A percentile compares a stretch with the other conserved stretches of the same genome.
phyloP scores from a whole-genome alignment of 2,329 filamentous ascomycete genomes.

The Pezicula neosporulosa region DNA sequence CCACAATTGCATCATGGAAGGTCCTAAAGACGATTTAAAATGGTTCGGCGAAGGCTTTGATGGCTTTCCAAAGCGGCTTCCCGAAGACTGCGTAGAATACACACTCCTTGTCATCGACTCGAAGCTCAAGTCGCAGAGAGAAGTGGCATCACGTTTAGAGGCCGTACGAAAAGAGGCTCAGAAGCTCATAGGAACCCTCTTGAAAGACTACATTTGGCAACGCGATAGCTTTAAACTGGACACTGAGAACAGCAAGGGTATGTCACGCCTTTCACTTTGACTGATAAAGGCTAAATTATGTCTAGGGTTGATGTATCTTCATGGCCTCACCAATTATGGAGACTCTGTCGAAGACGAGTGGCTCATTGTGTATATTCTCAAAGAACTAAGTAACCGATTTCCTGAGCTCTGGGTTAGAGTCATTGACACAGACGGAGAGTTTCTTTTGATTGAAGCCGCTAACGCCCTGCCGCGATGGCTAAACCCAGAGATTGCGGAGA shows the following conservation, averaged over 20 bases:
- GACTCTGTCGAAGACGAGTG: conserved; percentile 97
- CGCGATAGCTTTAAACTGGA: conserved; percentile 68
- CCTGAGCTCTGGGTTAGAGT: conserved; percentile 77
- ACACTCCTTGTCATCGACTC: conserved; percentile 68
- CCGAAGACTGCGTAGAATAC: conserved; percentile 86
- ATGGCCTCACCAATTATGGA: conserved; percentile 80
- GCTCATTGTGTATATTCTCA: conserved; percentile 87
- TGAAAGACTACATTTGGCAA: conserved; percentile 95
- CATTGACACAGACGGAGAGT: conserved; percentile 89
- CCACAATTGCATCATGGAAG: conserved; percentile 25
- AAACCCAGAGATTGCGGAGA: conserved; percentile 82
- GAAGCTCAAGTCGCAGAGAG: conserved; percentile 46
- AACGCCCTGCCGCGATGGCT: conserved; percentile 86
- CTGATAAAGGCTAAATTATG: conserved; percentile 2
- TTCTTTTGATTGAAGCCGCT: conserved; percentile 90
- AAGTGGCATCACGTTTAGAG: conserved; percentile 64
- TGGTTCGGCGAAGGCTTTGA: conserved; percentile 63
- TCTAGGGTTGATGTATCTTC: conserved; percentile 57
- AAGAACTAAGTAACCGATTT: conserved; percentile 73
- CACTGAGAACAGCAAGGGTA: conserved; percentile 57
- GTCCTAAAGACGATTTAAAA: conserved; percentile 52
- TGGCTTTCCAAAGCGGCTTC: conserved; percentile 58
- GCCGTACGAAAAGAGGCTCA: conserved; percentile 66
- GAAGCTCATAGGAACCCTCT: conserved; percentile 56
- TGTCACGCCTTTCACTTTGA: conserved; percentile 18